Evolutionary conservation across 169 alveolate genomes (phyloP).

Genomic region (Plasmodium sp.): DNA sequence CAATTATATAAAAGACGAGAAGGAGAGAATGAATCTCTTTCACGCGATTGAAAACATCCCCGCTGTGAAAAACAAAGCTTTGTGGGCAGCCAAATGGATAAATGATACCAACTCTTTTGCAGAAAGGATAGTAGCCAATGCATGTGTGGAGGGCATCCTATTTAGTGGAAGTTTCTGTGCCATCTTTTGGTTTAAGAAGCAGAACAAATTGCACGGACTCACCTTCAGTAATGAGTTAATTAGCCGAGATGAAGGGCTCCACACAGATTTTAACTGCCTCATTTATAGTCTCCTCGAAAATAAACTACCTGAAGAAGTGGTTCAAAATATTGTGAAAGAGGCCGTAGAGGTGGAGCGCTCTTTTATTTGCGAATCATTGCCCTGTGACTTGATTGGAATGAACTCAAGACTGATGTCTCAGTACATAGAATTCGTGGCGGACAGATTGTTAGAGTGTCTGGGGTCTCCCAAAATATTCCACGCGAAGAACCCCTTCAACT

Average conservation of each 20-base stretch:
- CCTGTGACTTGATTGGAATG: slow-evolving; percentile 99
- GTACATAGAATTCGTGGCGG: slow-evolving; percentile 98
- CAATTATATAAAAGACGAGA: slow-evolving; percentile 92
- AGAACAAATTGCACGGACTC: slow-evolving; percentile 97
- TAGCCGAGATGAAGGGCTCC: slow-evolving; percentile 99
- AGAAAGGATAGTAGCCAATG: slow-evolving; percentile 95
- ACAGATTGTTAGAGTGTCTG: slow-evolving; percentile 94
- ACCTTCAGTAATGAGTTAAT: slow-evolving; percentile 97
- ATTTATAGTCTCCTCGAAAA: slow-evolving; percentile 93
- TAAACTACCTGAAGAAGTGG: slow-evolving; percentile 92
- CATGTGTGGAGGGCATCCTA: slow-evolving; percentile 98
- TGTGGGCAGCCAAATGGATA: slow-evolving; percentile 99
- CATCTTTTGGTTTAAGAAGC: slow-evolving; percentile 98
- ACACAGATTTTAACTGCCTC: slow-evolving; percentile 98
- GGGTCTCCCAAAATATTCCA: slow-evolving; percentile 94
- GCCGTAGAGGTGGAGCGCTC: slow-evolving; percentile 98
- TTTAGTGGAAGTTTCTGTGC: slow-evolving; percentile 99
- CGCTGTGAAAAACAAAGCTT: slow-evolving; percentile 95
- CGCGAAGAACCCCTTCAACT: slow-evolving; percentile 96
- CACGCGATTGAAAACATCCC: slow-evolving; percentile 95
- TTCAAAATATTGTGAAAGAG: slow-evolving; percentile 94
- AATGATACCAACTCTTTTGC: slow-evolving; percentile 94
- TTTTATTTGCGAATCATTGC: slow-evolving; percentile 97
- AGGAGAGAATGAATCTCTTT: slow-evolving; percentile 94
- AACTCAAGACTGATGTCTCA: slow-evolving; percentile 95